phyloP scores from a whole-genome alignment of 2,329 filamentous ascomycete genomes.

The Xylaria hypoxylon region DNA sequence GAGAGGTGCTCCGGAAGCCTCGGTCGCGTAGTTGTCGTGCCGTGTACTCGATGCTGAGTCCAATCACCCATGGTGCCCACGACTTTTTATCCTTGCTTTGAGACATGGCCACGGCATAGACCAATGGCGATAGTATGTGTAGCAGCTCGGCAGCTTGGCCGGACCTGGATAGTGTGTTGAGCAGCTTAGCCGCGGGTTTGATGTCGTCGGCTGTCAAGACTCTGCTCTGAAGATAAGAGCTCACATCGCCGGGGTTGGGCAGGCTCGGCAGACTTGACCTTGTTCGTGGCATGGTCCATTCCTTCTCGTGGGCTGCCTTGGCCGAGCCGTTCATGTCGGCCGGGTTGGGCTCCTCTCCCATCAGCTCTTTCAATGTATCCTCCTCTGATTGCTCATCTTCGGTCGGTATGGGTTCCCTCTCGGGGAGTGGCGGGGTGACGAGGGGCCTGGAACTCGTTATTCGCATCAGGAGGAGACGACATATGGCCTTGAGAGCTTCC shows the following conservation, averaged over 20 bases:
- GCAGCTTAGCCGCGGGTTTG: slow-evolving; percentile 85
- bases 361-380: slow-evolving; percentile 50
- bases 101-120: slow-evolving; percentile 87
- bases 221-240: slow-evolving; percentile 86
- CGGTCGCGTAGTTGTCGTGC: slow-evolving; percentile 84
- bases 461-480: slow-evolving; percentile 81
- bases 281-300: slow-evolving; percentile 95
- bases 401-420: slow-evolving; percentile 80
- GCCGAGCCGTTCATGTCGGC: slow-evolving; percentile 58
- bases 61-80: slow-evolving; percentile 93
- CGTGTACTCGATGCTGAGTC: slow-evolving; percentile 85
- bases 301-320: slow-evolving; percentile 66
- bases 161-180: slow-evolving; percentile 82
- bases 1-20: slow-evolving; percentile 81
- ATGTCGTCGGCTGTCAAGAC: slow-evolving; percentile 97
- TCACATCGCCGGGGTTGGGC: slow-evolving; percentile 84
- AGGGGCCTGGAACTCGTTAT: slow-evolving; percentile 86
- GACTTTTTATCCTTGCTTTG: slow-evolving; percentile 77
- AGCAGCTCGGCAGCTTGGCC: slow-evolving; percentile 86
- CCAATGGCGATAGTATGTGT: slow-evolving; percentile 88
- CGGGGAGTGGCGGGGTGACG: slow-evolving; percentile 84
- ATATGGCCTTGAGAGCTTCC: slow-evolving; percentile 87
- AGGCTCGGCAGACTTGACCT: slow-evolving; percentile 86
- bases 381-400: slow-evolving; percentile 65
- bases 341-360: slow-evolving; percentile 53